Conservation (phyloP, 108 stramenopile species). For the Cylindrotheca closterium region DNA sequence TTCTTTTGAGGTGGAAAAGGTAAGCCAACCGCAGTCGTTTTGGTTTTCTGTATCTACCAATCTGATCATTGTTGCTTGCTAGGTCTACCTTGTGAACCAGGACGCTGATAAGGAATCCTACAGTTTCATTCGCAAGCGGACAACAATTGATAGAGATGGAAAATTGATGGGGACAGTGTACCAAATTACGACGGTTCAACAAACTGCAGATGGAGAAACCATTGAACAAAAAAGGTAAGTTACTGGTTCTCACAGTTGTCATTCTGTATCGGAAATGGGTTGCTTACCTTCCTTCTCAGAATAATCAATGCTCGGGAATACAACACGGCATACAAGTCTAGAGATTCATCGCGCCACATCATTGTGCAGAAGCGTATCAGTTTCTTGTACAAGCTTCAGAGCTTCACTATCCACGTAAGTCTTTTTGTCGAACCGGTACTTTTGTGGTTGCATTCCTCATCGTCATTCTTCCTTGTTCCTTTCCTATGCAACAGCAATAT, state of each 20-base stretch:
- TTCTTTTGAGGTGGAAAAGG: constrained; percentile 81
- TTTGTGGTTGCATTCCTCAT: background rate
- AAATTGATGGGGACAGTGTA: constrained; percentile 49
- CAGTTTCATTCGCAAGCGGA: constrained; percentile 78
- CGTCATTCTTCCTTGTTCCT: constrained; percentile 3
- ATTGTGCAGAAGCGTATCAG: constrained; percentile 73
- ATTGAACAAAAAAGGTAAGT: constrained; percentile 69
- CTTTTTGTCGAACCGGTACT: background rate
- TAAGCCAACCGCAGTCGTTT: constrained; percentile 31
- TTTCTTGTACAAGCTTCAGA: constrained; percentile 78
- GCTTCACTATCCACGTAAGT: constrained; percentile 67
- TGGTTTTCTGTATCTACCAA: constrained; percentile 8
- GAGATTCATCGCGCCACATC: constrained; percentile 67
- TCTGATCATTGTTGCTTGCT: background rate
- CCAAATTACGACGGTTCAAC: constrained; percentile 72
- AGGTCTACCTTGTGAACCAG: constrained; percentile 40
- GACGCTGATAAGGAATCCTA: constrained; percentile 48
- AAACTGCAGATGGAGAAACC: constrained; percentile 46
- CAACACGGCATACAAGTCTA: constrained; percentile 44
- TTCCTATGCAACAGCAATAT: constrained; percentile 39
- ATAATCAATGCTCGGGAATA: constrained; percentile 69
- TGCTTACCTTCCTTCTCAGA: background rate
- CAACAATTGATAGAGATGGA: constrained; percentile 30
- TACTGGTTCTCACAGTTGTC: constrained; percentile 41
- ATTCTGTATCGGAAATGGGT: background rate